A percentile compares a stretch with the other conserved stretches of the same genome.
Conservation (phyloP, 352 stramenopile species). For the Phytophthora constricta region DNA sequence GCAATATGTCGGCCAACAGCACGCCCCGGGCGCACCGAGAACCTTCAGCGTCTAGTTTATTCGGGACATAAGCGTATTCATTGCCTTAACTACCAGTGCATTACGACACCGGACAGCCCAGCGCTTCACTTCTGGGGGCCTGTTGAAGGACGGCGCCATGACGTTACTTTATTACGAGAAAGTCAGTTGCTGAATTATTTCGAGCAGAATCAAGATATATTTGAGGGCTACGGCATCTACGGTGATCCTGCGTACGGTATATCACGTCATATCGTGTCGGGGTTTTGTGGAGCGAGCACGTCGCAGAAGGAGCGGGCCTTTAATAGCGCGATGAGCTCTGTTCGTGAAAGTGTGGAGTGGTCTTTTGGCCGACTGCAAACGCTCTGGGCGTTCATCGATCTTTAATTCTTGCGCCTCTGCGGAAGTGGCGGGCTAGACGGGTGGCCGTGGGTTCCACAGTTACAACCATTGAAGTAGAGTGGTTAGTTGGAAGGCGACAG, state of each 20-base stretch:
- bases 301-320: constrained; percentile 2
- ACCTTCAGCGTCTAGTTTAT: too few species aligned
- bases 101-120: constrained; percentile 1
- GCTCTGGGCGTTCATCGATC: constrained; percentile 8
- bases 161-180: constrained; percentile 12
- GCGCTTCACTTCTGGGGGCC: constrained; percentile 13
- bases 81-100: too few species aligned
- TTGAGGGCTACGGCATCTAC: constrained; percentile 14
- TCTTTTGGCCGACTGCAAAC: constrained; percentile 10
- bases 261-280: neutral
- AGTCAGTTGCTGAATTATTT: constrained; percentile 12
- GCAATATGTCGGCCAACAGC: too few species aligned
- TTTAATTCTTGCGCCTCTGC: too few species aligned
- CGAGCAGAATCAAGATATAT: neutral
- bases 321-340: constrained; percentile 11
- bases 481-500: too few species aligned
- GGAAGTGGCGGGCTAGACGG: too few species aligned
- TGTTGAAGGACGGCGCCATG: constrained; percentile 15
- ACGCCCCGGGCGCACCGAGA: too few species aligned
- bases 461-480: too few species aligned
- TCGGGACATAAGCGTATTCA: too few species aligned
- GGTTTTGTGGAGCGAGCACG: too few species aligned
- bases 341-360: neutral
- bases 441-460: too few species aligned
- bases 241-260: constrained; percentile 19